Base-by-base conservation (phyloP, 1,284 basidiomycete genomes). In the Lentinus polychrous region DNA sequence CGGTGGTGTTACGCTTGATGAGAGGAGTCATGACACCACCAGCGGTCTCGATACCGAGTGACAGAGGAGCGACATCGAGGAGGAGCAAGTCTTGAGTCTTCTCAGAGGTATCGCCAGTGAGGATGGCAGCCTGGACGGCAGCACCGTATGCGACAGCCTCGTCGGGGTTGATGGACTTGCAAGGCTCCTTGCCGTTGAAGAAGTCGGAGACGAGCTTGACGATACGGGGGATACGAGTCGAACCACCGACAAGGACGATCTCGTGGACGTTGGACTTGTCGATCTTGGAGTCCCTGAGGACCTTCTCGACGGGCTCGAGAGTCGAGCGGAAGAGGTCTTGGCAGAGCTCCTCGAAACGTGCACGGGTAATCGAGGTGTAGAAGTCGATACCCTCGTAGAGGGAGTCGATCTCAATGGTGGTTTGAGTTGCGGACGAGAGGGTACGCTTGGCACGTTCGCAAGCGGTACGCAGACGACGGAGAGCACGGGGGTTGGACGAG, bases 91-190 rank as follows among this genome's bases (percentile, higher is more conserved):
- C 94, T 70, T 94, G 91, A 41, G 92, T 96, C 79, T 94, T 96
- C 79, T 98, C 94, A 1, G 94, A 96, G 33, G 93, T 96, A 70
- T 97, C 93, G 66, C 96, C 96, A 31, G 94, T 91, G 53, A 99
- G 87, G 62, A 99, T 96, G 64, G 94, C 95, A 53, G 94, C 95
- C 76, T 99, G 96, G 62, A 99, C 95, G 56, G 96, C 94, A 58
- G 95, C 96, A 79, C 96, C 96, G 73, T 97, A 97, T 35, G 96
- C 95, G 57, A 99, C 95, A 53, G 96, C 96, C 76, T 99, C 96
- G 63, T 99, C 95, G 55, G 96, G 96, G 86, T 99, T 99, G 81
- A 99, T 99, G 69, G 81, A 87, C 78, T 91, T 91, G 80, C 91
- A 91, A 64, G 88, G 91, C 76, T 94, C 90, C 77, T 93, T 92